Percentiles rank a stretch among this genome's conserved stretches.
Conservation (phyloP, 2,329 filamentous ascomycete species). For the Orbilia ellipsospora region DNA sequence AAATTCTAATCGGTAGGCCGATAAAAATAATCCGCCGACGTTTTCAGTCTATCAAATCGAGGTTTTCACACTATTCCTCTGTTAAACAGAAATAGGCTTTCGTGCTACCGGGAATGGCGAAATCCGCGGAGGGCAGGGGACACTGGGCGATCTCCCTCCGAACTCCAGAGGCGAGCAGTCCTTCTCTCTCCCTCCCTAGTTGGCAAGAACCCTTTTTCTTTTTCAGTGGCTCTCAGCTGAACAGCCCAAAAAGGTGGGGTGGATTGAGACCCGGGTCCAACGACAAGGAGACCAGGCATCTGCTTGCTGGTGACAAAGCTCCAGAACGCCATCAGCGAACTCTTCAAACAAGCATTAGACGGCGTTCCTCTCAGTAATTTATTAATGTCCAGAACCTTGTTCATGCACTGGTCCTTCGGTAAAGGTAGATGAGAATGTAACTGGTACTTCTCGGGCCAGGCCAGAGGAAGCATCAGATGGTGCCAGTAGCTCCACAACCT, state of each 20-base stretch:
- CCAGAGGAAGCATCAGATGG: constrained; percentile 16
- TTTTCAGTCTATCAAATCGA: constrained; percentile 23
- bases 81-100: constrained; percentile 54
- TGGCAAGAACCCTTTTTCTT: constrained; percentile 11
- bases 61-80: constrained; percentile 26
- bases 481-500: constrained; percentile 20
- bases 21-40: constrained; percentile 43
- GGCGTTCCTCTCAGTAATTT: constrained; percentile 16
- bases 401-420: constrained; percentile 32
- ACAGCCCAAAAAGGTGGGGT: constrained; percentile 40
- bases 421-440: constrained; percentile 42
- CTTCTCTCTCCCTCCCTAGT: constrained; percentile 14
- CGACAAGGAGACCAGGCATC: constrained; percentile 4
- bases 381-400: constrained; percentile 25
- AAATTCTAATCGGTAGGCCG: constrained; percentile 1
- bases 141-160: constrained; percentile 16
- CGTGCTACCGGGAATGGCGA: constrained; percentile 48
- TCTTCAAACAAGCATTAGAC: constrained; percentile 30
- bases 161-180: constrained; percentile 31
- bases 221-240: constrained; percentile 32
- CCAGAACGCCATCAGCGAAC: neutral
- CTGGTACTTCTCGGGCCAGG: constrained; percentile 48
- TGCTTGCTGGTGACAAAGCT: neutral
- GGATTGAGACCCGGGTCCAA: constrained; percentile 28
- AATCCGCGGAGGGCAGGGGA: constrained; percentile 28